Conservation (phyloP, 2,329 filamentous ascomycete genomes). For the Aspergillus quadrilineatus region DNA sequence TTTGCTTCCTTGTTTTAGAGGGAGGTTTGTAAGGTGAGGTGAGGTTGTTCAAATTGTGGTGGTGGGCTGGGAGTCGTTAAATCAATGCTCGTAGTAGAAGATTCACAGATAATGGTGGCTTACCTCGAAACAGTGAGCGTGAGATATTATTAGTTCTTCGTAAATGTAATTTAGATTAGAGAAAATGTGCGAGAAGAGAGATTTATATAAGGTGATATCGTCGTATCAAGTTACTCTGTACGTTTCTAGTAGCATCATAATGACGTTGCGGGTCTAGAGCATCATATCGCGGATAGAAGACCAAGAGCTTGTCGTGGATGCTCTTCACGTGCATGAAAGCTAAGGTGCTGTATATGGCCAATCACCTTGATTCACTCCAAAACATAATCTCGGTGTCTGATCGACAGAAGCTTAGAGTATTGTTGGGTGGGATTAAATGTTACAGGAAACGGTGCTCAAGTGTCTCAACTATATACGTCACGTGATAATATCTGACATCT, state of each 20-base stretch:
- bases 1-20: neutral
- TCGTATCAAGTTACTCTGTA: neutral
- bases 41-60: neutral
- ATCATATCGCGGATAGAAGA: neutral
- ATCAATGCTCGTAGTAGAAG: neutral
- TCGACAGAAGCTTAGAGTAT: neutral
- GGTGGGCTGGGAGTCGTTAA: neutral
- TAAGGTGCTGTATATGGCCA: neutral
- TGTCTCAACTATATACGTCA: constrained; percentile 10
- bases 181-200: neutral
- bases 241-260: constrained; percentile 7
- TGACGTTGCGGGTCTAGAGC: constrained; percentile 12
- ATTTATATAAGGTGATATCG: neutral
- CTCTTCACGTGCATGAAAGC: neutral
- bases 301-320: neutral
- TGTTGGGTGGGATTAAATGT: neutral
- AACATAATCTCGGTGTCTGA: neutral
- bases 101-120: neutral
- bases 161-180: neutral
- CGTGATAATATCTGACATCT: constrained; percentile 5
- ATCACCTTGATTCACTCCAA: neutral
- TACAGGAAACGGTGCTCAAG: neutral
- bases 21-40: neutral
- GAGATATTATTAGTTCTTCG: neutral
- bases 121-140: neutral